These are phyloP conservation scores for Mortierella sp. DNA, from an alignment of 371 early-diverging fungal genomes.

Conservation along the genomic window DNA sequence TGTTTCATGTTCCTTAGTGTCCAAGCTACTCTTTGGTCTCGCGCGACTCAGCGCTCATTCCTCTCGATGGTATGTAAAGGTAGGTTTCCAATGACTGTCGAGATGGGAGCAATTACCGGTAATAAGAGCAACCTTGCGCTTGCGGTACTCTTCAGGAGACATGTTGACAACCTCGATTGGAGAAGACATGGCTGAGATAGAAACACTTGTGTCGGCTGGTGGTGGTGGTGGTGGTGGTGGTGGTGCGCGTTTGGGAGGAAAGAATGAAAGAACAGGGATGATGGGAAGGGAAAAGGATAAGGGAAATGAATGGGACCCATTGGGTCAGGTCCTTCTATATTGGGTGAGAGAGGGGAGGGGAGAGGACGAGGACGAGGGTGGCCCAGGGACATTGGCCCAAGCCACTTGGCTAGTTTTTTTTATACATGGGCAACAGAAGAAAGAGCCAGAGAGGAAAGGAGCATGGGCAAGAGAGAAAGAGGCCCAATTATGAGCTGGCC, in stretches of 20 bases:
- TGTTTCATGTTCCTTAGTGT: too few relatives aligned
- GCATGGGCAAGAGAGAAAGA: too few relatives aligned
- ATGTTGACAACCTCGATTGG: slow-evolving; percentile 53
- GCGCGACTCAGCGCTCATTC: too few relatives aligned
- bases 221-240: background rate
- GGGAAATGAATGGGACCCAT: background rate
- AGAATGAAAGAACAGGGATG: background rate
- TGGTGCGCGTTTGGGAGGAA: too few relatives aligned
- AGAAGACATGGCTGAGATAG: slow-evolving; percentile 26
- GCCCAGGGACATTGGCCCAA: background rate
- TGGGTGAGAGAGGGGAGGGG: background rate
- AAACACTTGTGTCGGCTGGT: background rate
- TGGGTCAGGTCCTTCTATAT: too few relatives aligned
- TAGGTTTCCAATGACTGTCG: too few relatives aligned
- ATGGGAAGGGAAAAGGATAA: background rate
- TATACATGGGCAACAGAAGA: too few relatives aligned
- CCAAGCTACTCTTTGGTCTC: too few relatives aligned
- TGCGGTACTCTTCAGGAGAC: slow-evolving; percentile 65
- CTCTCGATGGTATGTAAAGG: too few relatives aligned
- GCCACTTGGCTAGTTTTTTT: background rate
- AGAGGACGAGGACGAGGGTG: too few relatives aligned
- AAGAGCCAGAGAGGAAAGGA: background rate
- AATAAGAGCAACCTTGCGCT: slow-evolving; percentile 73
- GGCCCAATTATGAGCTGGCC: too few relatives aligned
- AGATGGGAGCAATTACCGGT: slow-evolving; percentile 70